These are phyloP conservation scores for Leishmania amazonensis DNA, from an alignment of 208 protist species.

Conservation along the genomic window DNA sequence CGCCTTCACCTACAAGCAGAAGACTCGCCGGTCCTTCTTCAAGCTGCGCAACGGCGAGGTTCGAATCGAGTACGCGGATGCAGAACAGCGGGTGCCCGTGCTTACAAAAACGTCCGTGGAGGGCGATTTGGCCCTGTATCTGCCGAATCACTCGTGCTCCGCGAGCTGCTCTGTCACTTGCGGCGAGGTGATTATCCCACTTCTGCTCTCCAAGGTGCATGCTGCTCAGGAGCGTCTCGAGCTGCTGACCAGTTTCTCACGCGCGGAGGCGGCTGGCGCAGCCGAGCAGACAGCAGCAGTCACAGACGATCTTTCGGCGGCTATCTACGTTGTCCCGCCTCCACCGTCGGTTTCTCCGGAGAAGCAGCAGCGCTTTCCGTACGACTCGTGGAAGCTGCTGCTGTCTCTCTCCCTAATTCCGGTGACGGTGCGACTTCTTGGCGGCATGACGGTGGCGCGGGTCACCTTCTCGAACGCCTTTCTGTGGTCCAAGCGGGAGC, in stretches of 20 bases:
- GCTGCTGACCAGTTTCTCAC: slow-evolving; percentile 17
- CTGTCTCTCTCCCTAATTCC: slow-evolving; percentile 58
- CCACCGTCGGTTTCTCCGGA: background rate
- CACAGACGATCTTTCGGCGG: background rate
- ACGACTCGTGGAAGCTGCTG: slow-evolving; percentile 52
- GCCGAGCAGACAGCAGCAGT: background rate
- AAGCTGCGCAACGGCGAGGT: slow-evolving; percentile 29
- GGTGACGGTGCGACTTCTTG: slow-evolving; percentile 39
- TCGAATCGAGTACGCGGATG: slow-evolving; percentile 23
- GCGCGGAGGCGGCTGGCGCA: background rate
- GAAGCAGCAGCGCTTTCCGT: slow-evolving; percentile 21
- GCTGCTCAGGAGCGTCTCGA: slow-evolving; percentile 22
- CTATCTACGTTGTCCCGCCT: slow-evolving; percentile 19
- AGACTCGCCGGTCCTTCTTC: slow-evolving; percentile 19
- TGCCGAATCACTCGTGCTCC: slow-evolving; percentile 25
- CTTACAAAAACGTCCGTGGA: slow-evolving; percentile 26
- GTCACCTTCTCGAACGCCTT: slow-evolving; percentile 52
- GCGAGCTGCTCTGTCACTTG: slow-evolving; percentile 32
- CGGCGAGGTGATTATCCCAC: slow-evolving; percentile 34
- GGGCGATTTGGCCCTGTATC: slow-evolving; percentile 23
- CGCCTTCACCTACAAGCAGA: slow-evolving; percentile 12
- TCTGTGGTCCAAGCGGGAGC: slow-evolving; percentile 51
- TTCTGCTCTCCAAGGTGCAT: slow-evolving; percentile 14
- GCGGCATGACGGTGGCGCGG: slow-evolving; percentile 38
- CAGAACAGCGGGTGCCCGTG: slow-evolving; percentile 25